These are phyloP conservation scores for Salvia miltiorrhiza DNA, from an alignment of 257 asterid genomes.

Conservation along the genomic window DNA sequence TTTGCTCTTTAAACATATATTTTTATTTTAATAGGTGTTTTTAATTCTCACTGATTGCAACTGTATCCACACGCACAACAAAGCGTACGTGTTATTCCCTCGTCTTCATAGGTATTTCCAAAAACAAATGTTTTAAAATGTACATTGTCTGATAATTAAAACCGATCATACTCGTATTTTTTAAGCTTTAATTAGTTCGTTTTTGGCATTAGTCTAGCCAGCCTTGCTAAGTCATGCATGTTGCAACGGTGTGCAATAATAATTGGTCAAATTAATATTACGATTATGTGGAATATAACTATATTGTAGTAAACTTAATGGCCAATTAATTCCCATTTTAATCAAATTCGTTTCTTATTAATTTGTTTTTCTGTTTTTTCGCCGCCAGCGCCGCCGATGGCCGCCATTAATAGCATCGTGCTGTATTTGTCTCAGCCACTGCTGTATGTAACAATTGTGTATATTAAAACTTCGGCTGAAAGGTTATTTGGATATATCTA, in stretches of 20 bases:
- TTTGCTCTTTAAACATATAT: background rate
- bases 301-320: background rate
- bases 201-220: background rate
- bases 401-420: no score
- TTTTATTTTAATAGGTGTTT: background rate
- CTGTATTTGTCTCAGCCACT: no score
- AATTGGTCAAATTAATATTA: background rate
- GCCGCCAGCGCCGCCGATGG: no score
- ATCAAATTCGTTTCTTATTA: no score
- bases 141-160: background rate
- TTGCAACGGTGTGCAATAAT: background rate
- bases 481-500: no score
- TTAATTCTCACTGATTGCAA: background rate
- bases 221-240: background rate
- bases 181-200: background rate
- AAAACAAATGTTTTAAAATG: background rate
- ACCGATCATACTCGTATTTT: background rate
- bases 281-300: background rate
- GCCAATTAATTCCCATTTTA: no score
- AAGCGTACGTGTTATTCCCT: conserved; percentile 7
- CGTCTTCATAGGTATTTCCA: conserved; percentile 8
- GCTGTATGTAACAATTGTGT: no score
- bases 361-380: no score
- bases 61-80: conserved; percentile 11
- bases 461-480: no score